phyloP scores from a whole-genome alignment of 1,284 basidiomycete genomes.

The Leccinum angustisporum region DNA sequence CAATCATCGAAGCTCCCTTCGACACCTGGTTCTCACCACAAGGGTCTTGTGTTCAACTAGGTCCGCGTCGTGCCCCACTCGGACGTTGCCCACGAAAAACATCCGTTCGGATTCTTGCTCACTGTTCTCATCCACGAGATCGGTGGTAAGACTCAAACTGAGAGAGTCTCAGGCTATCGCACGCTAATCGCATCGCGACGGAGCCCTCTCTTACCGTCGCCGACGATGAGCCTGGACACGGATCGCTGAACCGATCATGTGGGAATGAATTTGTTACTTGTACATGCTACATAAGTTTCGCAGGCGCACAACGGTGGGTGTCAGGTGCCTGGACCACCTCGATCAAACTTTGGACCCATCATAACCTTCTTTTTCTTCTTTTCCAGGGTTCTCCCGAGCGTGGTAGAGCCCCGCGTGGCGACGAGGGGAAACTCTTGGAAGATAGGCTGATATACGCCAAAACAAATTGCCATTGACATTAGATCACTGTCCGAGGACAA shows the following conservation, averaged over 20 bases:
- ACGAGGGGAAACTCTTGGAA: slow-evolving; percentile 23
- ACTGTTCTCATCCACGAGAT: slow-evolving; percentile 29
- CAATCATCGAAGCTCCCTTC: slow-evolving; percentile 35
- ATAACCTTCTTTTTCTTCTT: neutral
- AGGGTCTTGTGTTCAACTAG: slow-evolving; percentile 29
- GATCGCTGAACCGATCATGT: no score
- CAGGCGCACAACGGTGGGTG: no score
- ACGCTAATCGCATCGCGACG: slow-evolving; percentile 30
- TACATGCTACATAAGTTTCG: no score
- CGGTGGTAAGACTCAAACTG: slow-evolving; percentile 25
- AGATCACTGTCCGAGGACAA: neutral
- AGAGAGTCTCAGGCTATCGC: slow-evolving; percentile 30
- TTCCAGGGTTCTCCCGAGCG: slow-evolving; percentile 30
- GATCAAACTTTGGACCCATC: neutral
- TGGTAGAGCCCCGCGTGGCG: slow-evolving; percentile 16
- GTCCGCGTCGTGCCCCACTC: slow-evolving; percentile 30
- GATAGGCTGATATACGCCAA: slow-evolving; percentile 23
- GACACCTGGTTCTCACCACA: slow-evolving; percentile 34
- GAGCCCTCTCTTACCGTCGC: slow-evolving; percentile 24
- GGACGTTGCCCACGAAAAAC: slow-evolving; percentile 26
- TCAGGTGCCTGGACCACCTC: neutral
- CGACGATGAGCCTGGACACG: slow-evolving; percentile 10
- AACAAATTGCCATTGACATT: slow-evolving; percentile 18
- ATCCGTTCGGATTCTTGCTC: slow-evolving; percentile 35
- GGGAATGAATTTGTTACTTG: no score